Percentiles rank a stretch among this genome's conserved stretches.
Conservation (phyloP, 2,329 filamentous ascomycete genomes). For the Aspergillus sp. region DNA sequence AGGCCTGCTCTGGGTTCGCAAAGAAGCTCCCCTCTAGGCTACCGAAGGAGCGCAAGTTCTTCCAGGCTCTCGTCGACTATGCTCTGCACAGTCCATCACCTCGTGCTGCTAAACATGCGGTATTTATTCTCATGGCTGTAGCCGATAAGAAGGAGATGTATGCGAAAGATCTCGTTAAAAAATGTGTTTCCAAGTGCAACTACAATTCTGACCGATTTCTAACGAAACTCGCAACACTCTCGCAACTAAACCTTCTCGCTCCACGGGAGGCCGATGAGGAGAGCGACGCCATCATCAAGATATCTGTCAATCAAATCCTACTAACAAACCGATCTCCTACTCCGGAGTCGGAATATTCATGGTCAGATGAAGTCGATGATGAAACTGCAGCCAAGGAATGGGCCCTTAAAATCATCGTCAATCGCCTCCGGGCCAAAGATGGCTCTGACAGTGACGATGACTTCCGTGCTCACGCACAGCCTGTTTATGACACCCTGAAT, state of each 20-base stretch:
- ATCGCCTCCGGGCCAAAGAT: slow-evolving; percentile 70
- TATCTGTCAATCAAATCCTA: slow-evolving; percentile 73
- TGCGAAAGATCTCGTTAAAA: slow-evolving; percentile 77
- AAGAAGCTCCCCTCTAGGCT: slow-evolving; percentile 82
- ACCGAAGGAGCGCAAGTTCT: slow-evolving; percentile 75
- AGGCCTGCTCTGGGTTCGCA: slow-evolving; percentile 89
- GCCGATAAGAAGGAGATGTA: slow-evolving; percentile 78
- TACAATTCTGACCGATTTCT: slow-evolving; percentile 75
- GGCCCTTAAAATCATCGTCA: slow-evolving; percentile 82
- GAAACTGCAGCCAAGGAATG: slow-evolving; percentile 81
- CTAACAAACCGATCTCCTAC: slow-evolving; percentile 63
- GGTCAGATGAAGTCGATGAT: slow-evolving; percentile 73
- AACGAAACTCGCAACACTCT: slow-evolving; percentile 50
- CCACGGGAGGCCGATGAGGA: slow-evolving; percentile 71
- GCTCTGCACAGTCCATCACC: slow-evolving; percentile 78
- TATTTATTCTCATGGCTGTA: slow-evolving; percentile 81
- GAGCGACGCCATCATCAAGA: slow-evolving; percentile 74
- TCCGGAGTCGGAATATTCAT: slow-evolving; percentile 58
- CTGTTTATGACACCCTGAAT: slow-evolving; percentile 77
- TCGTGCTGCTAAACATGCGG: slow-evolving; percentile 86
- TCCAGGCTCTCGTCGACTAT: slow-evolving; percentile 77
- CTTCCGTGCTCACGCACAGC: slow-evolving; percentile 56
- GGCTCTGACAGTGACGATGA: slow-evolving; percentile 44
- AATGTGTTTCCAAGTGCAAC: slow-evolving; percentile 70
- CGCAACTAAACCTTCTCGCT: slow-evolving; percentile 73